These are phyloP conservation scores for Rhynchospora pubera DNA, from an alignment of 176 grass and related monocot genomes.

Conservation along the genomic window DNA sequence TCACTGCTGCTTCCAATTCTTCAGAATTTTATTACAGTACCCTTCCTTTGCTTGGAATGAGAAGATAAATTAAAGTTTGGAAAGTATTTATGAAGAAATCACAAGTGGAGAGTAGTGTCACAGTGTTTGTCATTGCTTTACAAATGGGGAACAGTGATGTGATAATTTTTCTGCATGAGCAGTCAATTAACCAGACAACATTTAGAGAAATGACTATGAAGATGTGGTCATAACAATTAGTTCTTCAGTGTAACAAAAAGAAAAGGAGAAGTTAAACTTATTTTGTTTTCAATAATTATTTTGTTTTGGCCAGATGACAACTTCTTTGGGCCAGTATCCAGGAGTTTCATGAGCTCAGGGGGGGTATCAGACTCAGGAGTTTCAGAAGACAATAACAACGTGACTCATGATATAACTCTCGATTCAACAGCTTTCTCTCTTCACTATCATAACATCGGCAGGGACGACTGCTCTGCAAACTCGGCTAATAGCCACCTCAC, in stretches of 20 bases:
- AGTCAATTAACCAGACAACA: background rate
- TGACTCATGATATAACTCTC: constrained; percentile 66
- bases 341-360: constrained; percentile 65
- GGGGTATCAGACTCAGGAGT: constrained; percentile 70
- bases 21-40: background rate
- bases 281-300: background rate
- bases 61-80: background rate
- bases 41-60: background rate
- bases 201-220: background rate
- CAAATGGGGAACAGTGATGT: background rate
- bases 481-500: constrained; percentile 44
- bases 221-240: background rate
- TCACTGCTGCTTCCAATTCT: background rate
- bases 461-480: constrained; percentile 49
- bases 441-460: constrained; percentile 57
- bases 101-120: background rate
- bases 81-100: background rate
- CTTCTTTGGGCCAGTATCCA: constrained; percentile 84
- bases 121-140: background rate
- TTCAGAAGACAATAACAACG: constrained; percentile 46
- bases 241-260: background rate
- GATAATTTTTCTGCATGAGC: background rate
- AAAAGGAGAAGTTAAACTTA: too few species aligned
- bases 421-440: constrained; percentile 82
- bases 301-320: constrained; percentile 60